Percentiles rank a stretch among this genome's conserved stretches.
phyloP scores from a whole-genome alignment of 768 basidiomycete genomes.

The Lentinula sp. region DNA sequence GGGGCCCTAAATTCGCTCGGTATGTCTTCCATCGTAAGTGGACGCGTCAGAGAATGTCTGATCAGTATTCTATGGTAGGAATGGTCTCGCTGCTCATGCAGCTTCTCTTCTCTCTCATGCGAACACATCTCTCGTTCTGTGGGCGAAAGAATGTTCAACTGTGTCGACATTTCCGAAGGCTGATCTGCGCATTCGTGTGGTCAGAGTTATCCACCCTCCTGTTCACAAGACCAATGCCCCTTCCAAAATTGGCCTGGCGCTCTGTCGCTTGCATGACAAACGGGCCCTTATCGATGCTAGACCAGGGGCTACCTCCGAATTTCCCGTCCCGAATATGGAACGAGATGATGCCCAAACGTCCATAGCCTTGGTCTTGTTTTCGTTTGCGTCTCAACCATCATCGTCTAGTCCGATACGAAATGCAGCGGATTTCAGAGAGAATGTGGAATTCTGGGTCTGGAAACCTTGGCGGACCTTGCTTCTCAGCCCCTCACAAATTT shows the following conservation, averaged over 20 bases:
- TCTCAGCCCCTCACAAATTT: not conserved
- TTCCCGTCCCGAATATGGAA: not conserved
- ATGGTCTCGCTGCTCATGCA: conserved; percentile 5
- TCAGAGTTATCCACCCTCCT: not conserved
- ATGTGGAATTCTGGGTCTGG: conserved; percentile 2
- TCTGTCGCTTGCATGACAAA: not conserved
- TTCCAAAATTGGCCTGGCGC: not conserved
- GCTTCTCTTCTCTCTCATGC: not conserved
- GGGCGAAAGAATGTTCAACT: conserved; percentile 2
- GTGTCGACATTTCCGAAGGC: not conserved
- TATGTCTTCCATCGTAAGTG: conserved; percentile 18
- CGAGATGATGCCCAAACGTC: not conserved
- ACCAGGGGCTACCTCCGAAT: not conserved
- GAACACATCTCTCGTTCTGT: conserved; percentile 1
- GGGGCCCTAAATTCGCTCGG: conserved; percentile 42
- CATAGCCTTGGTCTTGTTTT: not conserved
- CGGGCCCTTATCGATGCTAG: not conserved
- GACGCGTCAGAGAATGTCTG: too few species aligned
- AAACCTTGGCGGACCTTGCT: conserved; percentile 5
- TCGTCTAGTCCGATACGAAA: not conserved
- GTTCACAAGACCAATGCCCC: not conserved
- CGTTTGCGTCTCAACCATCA: not conserved
- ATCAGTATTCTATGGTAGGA: not conserved
- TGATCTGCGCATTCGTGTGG: not conserved
- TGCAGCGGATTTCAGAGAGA: not conserved